Percentiles rank a stretch among this genome's conserved stretches.
Evolutionary conservation across 148 eudicot genomes (phyloP).

Genomic region (Persicaria maculosa): DNA sequence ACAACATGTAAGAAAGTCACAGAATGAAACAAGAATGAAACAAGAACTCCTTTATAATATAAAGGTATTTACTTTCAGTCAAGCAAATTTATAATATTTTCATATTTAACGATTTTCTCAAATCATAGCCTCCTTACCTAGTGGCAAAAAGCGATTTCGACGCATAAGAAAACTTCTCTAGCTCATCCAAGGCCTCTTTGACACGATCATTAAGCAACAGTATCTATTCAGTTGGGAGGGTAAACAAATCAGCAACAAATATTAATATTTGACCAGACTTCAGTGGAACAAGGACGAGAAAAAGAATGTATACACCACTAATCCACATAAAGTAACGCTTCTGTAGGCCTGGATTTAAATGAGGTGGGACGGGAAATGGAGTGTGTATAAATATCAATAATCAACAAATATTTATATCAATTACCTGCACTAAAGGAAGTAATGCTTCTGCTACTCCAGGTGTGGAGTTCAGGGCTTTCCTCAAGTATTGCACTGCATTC

Average conservation of each 20-base stretch:
- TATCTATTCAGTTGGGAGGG: slow-evolving; percentile 10
- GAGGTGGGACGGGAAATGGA: neutral
- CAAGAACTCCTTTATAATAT: neutral
- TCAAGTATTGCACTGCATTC: slow-evolving; percentile 10
- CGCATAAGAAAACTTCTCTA: neutral
- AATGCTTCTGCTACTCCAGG: slow-evolving; percentile 13
- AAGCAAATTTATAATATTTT: neutral
- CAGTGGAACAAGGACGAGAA: neutral
- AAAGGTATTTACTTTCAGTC: neutral
- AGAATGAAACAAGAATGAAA: neutral
- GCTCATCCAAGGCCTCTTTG: slow-evolving; percentile 9
- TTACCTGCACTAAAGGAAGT: slow-evolving; percentile 15
- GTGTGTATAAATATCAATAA: neutral
- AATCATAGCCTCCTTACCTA: slow-evolving; percentile 3
- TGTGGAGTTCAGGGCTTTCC: slow-evolving; percentile 13
- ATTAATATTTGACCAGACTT: neutral
- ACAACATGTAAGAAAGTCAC: neutral
- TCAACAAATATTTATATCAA: neutral
- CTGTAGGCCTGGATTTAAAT: neutral
- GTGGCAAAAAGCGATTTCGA: slow-evolving; percentile 7
- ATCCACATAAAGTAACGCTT: neutral
- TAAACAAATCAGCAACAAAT: neutral
- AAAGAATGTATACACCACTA: neutral
- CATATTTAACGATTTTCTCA: neutral
- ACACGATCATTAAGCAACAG: slow-evolving; percentile 10